A percentile compares a stretch with the other conserved stretches of the same genome.
Conservation (phyloP, 2,329 filamentous ascomycete genomes). For the Neonectria punicea region DNA sequence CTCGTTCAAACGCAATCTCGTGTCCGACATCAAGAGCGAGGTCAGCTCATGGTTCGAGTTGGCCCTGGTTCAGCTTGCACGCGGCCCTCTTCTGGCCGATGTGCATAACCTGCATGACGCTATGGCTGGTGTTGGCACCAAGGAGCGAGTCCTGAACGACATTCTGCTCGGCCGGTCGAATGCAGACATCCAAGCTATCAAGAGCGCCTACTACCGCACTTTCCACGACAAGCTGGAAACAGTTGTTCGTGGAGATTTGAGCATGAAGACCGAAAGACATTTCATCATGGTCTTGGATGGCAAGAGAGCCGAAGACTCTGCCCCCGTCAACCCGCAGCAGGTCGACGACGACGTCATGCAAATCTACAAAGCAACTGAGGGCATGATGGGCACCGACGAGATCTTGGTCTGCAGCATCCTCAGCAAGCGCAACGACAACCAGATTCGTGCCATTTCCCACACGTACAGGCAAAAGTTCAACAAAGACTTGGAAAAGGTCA, state of each 20-base stretch:
- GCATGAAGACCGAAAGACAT: slow-evolving; percentile 85
- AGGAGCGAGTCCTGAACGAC: slow-evolving; percentile 87
- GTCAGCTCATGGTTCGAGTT: slow-evolving; percentile 78
- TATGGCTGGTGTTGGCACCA: slow-evolving; percentile 84
- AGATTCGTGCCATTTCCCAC: slow-evolving; percentile 83
- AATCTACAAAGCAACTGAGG: slow-evolving; percentile 82
- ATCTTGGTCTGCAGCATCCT: slow-evolving; percentile 83
- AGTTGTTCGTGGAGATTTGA: slow-evolving; percentile 82
- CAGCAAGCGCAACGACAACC: slow-evolving; percentile 78
- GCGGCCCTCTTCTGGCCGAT: slow-evolving; percentile 84
- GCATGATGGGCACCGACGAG: slow-evolving; percentile 77
- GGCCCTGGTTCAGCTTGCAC: slow-evolving; percentile 78
- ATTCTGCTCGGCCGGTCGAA: slow-evolving; percentile 85
- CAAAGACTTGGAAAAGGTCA: slow-evolving; percentile 74
- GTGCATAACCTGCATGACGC: slow-evolving; percentile 76
- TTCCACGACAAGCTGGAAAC: slow-evolving; percentile 75
- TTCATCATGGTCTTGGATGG: slow-evolving; percentile 85
- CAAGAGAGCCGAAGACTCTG: slow-evolving; percentile 79
- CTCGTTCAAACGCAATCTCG: slow-evolving; percentile 72
- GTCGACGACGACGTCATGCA: slow-evolving; percentile 81
- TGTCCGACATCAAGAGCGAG: slow-evolving; percentile 81
- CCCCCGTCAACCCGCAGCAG: slow-evolving; percentile 76
- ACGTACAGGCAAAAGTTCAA: slow-evolving; percentile 80
- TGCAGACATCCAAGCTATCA: slow-evolving; percentile 89
- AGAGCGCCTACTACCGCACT: slow-evolving; percentile 75